Conservation (phyloP, 1,284 basidiomycete species). For the Ganoderma meredithae region DNA sequence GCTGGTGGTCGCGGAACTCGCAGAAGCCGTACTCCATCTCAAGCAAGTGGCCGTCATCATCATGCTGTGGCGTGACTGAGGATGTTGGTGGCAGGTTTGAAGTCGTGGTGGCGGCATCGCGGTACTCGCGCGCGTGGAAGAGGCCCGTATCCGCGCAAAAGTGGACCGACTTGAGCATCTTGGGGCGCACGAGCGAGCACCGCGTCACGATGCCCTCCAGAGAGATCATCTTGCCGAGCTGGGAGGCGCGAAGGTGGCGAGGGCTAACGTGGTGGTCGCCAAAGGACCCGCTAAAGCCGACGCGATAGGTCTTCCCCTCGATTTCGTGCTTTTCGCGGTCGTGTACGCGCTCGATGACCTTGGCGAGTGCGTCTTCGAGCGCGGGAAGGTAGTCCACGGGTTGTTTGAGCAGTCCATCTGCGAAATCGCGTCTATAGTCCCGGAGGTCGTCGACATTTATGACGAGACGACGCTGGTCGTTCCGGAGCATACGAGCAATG, state of each 20-base stretch:
- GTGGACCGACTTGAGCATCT: constrained; percentile 97
- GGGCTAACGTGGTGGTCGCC: constrained; percentile 99
- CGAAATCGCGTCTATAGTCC: constrained; percentile 88
- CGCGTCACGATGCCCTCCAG: constrained; percentile 98
- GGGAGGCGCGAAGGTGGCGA: constrained; percentile 85
- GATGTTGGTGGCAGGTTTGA: constrained; percentile 89
- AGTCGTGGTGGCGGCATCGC: constrained; percentile 89
- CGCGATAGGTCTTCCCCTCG: constrained; percentile 79
- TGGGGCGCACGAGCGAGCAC: constrained; percentile 97
- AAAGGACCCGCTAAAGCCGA: constrained; percentile 98
- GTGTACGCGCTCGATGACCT: constrained; percentile 79
- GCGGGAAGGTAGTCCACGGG: constrained; percentile 93
- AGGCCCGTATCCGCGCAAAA: constrained; percentile 88
- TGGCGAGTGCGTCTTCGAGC: constrained; percentile 86
- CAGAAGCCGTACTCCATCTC: constrained; percentile 95
- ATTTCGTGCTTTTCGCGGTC: constrained; percentile 88
- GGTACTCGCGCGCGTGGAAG: constrained; percentile 92
- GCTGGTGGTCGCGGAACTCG: constrained; percentile 95
- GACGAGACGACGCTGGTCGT: constrained; percentile 88
- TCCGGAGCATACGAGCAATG: constrained; percentile 85
- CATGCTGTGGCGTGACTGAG: constrained; percentile 90
- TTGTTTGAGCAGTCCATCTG: constrained; percentile 86
- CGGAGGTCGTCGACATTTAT: constrained; percentile 98
- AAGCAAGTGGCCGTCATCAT: constrained; percentile 88
- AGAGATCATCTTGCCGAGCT: constrained; percentile 96